A percentile compares a stretch with the other conserved stretches of the same genome.
Evolutionary conservation across 805 yeast species (phyloP).

Genomic region (Candida silvicultrix): DNA sequence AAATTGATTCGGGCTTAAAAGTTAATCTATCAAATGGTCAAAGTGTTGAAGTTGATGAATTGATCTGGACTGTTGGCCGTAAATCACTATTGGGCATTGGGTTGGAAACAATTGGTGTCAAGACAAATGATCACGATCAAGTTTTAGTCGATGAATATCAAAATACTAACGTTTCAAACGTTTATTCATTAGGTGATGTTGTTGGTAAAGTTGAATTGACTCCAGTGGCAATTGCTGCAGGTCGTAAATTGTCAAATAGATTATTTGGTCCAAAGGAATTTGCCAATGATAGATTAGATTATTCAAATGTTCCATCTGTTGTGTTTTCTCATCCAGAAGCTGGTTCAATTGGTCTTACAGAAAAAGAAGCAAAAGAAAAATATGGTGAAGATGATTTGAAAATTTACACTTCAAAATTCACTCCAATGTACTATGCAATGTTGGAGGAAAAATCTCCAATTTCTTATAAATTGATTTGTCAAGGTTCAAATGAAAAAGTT

Average conservation of each 20-base stretch:
- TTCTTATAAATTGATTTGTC: conserved; percentile 72
- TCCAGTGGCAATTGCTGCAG: conserved; percentile 98
- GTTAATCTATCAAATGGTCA: conserved; percentile 36
- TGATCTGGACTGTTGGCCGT: conserved; percentile 95
- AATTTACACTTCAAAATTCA: conserved; percentile 76
- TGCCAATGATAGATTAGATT: conserved; percentile 77
- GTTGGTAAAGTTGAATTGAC: conserved; percentile 91
- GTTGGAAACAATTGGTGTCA: conserved; percentile 68
- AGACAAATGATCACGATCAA: conserved; percentile 53
- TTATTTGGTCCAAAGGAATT: conserved; percentile 75
- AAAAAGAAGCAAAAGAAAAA: conserved; percentile 67
- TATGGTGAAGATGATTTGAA: conserved; percentile 79
- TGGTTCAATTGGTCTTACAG: conserved; percentile 86
- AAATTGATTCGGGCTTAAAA: conserved; percentile 40
- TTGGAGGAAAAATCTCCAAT: conserved; percentile 75
- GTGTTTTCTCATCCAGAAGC: conserved; percentile 98
- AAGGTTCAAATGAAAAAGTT: conserved; percentile 83
- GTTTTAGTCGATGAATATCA: conserved; percentile 85
- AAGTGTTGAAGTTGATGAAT: conserved; percentile 60
- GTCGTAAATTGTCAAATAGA: conserved; percentile 88
- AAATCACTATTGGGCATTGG: conserved; percentile 69
- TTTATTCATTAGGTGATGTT: conserved; percentile 91
- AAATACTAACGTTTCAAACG: conserved; percentile 61
- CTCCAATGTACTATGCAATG: conserved; percentile 92
- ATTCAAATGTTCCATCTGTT: conserved; percentile 85